phyloP scores from a whole-genome alignment of 2,329 filamentous ascomycete species.

The Colletotrichum truncatum region DNA sequence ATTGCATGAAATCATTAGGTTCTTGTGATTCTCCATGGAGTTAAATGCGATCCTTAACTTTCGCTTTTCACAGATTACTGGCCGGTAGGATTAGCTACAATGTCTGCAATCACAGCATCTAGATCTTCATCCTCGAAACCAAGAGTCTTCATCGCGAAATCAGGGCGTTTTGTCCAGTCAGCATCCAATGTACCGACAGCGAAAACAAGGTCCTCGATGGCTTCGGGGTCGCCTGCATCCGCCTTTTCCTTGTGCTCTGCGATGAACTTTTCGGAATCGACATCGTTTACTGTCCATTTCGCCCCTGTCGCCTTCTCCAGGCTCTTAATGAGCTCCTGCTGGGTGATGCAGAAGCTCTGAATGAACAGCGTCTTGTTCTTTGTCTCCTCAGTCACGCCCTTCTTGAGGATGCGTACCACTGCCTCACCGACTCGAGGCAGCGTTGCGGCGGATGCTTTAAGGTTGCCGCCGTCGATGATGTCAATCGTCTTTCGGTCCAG shows the following conservation, averaged over 20 bases:
- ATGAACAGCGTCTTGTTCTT: slow-evolving; percentile 46
- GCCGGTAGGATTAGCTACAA: slow-evolving; percentile 37
- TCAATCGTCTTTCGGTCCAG: slow-evolving; percentile 39
- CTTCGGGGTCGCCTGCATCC: slow-evolving; percentile 46
- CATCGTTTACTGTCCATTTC: slow-evolving; percentile 40
- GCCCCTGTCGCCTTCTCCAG: slow-evolving; percentile 43
- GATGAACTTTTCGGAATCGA: slow-evolving; percentile 51
- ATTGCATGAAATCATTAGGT: no score
- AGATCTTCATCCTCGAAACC: slow-evolving; percentile 56
- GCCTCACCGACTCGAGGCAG: slow-evolving; percentile 43
- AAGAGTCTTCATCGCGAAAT: slow-evolving; percentile 57
- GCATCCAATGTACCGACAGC: slow-evolving; percentile 57
- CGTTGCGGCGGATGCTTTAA: slow-evolving; percentile 45
- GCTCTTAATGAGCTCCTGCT: slow-evolving; percentile 43
- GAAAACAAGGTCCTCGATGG: slow-evolving; percentile 58
- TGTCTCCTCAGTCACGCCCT: slow-evolving; percentile 36
- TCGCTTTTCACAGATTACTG: no score
- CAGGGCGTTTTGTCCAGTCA: slow-evolving; percentile 55
- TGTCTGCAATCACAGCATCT: slow-evolving; percentile 48
- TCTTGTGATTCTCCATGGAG: no score
- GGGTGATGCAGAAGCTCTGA: slow-evolving; percentile 50
- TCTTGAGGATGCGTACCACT: slow-evolving; percentile 42
- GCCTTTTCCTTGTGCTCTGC: slow-evolving; percentile 45
- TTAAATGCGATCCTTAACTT: no score
- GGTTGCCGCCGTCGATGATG: slow-evolving; percentile 44